Evolutionary conservation across 352 stramenopile species (phyloP).

Genomic region (Globisporangium megalacanthum): DNA sequence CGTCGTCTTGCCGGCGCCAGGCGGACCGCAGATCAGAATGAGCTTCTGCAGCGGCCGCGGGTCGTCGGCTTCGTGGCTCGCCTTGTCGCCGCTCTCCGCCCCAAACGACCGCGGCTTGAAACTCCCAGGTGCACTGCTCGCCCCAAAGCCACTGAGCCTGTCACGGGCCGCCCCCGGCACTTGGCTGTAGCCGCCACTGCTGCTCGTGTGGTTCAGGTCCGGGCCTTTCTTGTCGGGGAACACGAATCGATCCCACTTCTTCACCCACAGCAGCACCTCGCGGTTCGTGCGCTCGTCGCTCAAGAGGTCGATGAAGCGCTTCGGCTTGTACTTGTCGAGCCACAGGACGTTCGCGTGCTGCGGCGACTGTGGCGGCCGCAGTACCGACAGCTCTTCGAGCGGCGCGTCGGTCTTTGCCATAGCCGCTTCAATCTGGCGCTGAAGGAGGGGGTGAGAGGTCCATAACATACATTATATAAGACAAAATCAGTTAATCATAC

Average conservation of each 20-base stretch:
- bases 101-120: conserved; percentile 2
- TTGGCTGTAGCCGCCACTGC: background rate
- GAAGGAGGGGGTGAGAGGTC: background rate
- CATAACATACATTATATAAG: background rate
- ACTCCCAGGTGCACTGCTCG: background rate
- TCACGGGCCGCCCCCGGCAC: background rate
- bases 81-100: conserved; percentile 5
- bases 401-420: conserved; percentile 26
- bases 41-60: conserved; percentile 74
- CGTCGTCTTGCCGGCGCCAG: conserved; percentile 95
- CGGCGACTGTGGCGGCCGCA: background rate
- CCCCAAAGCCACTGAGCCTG: background rate
- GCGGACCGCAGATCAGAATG: conserved; percentile 94
- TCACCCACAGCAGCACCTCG: conserved; percentile 93
- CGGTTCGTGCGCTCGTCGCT: conserved; percentile 96
- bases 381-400: background rate
- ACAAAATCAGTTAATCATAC: background rate
- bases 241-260: conserved; percentile 95
- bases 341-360: conserved; percentile 68
- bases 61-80: conserved; percentile 21
- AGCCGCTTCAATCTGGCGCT: conserved; percentile 67
- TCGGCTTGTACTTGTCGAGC: conserved; percentile 97
- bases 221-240: conserved; percentile 75
- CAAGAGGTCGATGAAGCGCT: conserved; percentile 92
- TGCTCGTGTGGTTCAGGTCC: background rate